Conservation (phyloP, 2,329 filamentous ascomycete genomes). For the Pyrenophora teres region DNA sequence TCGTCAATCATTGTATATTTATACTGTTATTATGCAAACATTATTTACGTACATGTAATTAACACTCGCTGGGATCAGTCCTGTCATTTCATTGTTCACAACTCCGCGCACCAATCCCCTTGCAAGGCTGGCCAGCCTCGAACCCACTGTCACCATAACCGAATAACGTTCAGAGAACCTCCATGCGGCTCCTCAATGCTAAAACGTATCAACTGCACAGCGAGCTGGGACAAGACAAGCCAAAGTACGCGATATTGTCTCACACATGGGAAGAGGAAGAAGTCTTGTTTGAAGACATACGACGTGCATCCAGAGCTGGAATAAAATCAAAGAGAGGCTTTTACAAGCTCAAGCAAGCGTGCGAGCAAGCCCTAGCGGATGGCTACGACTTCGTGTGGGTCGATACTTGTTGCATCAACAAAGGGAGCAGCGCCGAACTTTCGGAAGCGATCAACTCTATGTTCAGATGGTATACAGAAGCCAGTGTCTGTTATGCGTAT, state of each 20-base stretch:
- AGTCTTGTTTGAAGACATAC: slow-evolving; percentile 6
- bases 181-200: too few species aligned
- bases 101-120: too few species aligned
- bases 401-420: slow-evolving; percentile 4
- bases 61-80: too few species aligned
- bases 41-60: too few species aligned
- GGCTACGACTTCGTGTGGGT: neutral
- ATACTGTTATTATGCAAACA: too few species aligned
- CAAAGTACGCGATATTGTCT: slow-evolving; percentile 16
- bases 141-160: too few species aligned
- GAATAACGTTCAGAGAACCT: too few species aligned
- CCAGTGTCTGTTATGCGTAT: neutral
- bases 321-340: neutral
- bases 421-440: neutral
- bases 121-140: too few species aligned
- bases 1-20: too few species aligned
- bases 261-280: slow-evolving; percentile 12
- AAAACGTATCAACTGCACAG: too few species aligned
- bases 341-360: neutral
- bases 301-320: neutral
- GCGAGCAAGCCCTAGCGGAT: neutral
- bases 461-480: neutral
- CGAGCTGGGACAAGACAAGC: neutral
- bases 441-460: slow-evolving; percentile 3
- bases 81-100: too few species aligned